Conservation (phyloP, 2,329 filamentous ascomycete genomes). For the Phyllosticta citribraziliensis region DNA sequence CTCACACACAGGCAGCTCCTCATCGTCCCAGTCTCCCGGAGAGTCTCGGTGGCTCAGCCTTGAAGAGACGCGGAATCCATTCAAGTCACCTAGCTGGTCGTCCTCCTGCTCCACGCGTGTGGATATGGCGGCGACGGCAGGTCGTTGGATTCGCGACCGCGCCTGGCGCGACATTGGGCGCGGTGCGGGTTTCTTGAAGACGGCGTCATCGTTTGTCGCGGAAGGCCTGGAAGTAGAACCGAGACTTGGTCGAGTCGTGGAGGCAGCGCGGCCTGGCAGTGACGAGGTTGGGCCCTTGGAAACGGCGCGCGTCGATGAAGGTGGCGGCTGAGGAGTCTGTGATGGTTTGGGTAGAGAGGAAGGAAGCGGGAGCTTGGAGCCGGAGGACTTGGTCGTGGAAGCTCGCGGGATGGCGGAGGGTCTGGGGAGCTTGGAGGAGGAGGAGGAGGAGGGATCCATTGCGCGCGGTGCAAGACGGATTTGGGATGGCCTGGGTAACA, state of each 20-base stretch:
- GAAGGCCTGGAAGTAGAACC: not conserved
- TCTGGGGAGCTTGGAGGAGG: conserved; percentile 13
- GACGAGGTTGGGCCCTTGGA: conserved; percentile 43
- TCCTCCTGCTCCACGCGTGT: conserved; percentile 7
- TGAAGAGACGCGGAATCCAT: conserved; percentile 31
- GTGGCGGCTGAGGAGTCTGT: not conserved
- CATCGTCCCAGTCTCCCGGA: conserved; percentile 11
- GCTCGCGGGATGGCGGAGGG: conserved; percentile 14
- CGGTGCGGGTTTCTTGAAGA: conserved; percentile 28
- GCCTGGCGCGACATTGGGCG: conserved; percentile 26
- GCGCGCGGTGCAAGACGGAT: conserved; percentile 15
- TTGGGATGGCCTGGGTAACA: conserved; percentile 11
- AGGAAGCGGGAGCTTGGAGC: conserved; percentile 36
- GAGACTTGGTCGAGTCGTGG: conserved; percentile 13
- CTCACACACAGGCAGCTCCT: conserved; percentile 4
- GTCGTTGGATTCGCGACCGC: conserved; percentile 14
- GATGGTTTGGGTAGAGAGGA: conserved; percentile 14
- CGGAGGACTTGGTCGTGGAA: conserved; percentile 39
- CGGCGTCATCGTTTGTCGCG: conserved; percentile 16
- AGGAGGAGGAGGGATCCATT: conserved; percentile 20
- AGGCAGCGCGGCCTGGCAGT: conserved; percentile 18
- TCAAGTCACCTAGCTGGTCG: conserved; percentile 29
- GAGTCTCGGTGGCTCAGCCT: conserved; percentile 25
- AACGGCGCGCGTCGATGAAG: conserved; percentile 16
- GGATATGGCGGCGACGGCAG: conserved; percentile 2